phyloP scores from a whole-genome alignment of 306 rosid genomes.

The Dalbergia oliveri region DNA sequence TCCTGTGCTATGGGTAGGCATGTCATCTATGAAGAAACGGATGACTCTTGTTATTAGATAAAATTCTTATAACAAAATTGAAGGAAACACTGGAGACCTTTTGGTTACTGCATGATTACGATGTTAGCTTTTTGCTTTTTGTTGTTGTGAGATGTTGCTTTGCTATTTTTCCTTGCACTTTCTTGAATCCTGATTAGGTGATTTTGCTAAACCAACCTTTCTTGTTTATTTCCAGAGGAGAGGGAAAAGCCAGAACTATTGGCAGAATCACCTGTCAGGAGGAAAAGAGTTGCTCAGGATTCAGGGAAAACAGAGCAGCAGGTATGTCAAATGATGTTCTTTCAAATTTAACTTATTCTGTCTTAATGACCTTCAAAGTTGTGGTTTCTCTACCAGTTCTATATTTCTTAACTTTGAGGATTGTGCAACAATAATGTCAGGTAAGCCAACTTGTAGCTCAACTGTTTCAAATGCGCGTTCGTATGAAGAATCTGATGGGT shows the following conservation, averaged over 20 bases:
- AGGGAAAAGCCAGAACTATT: slow-evolving; percentile 93
- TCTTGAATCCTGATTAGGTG: slow-evolving; percentile 12
- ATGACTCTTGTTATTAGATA: slow-evolving; percentile 21
- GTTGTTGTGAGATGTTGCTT: slow-evolving; percentile 4
- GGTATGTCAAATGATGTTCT: slow-evolving; percentile 55
- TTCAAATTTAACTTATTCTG: not conserved
- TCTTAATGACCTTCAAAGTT: slow-evolving; percentile 15
- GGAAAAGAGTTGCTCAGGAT: slow-evolving; percentile 88
- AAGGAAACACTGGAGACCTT: slow-evolving; percentile 2
- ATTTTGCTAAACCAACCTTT: slow-evolving; percentile 35
- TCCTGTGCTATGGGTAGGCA: slow-evolving; percentile 17
- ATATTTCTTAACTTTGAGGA: slow-evolving; percentile 31
- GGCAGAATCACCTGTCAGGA: slow-evolving; percentile 88
- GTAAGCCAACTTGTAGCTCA: slow-evolving; percentile 94
- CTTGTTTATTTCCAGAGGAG: slow-evolving; percentile 78
- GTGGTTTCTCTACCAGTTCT: slow-evolving; percentile 25
- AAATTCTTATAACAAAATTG: slow-evolving; percentile 22
- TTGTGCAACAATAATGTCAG: slow-evolving; percentile 53
- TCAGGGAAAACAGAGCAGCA: slow-evolving; percentile 99
- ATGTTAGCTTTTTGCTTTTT: slow-evolving; percentile 30
- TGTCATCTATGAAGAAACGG: slow-evolving; percentile 2
- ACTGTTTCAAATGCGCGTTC: slow-evolving; percentile 96
- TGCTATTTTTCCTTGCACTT: slow-evolving; percentile 1
- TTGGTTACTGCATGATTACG: slow-evolving; percentile 15
- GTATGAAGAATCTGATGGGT: slow-evolving; percentile 94